Conservation (phyloP, 2,329 filamentous ascomycete species). For the Aspergillaceae sp. region DNA sequence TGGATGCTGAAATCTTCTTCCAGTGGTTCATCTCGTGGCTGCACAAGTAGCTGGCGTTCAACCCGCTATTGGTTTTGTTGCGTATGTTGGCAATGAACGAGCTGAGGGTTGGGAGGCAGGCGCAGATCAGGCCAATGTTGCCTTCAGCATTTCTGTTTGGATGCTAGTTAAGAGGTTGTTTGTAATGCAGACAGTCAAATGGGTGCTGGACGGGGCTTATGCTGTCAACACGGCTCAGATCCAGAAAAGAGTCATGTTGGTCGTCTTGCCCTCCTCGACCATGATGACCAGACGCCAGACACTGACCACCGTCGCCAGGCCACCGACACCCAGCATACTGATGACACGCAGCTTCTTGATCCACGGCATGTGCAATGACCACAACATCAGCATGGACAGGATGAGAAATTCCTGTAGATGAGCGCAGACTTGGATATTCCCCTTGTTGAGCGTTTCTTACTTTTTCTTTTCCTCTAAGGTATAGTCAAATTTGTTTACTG, state of each 20-base stretch:
- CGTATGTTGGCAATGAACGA: no score
- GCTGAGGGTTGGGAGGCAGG: slow-evolving; percentile 14
- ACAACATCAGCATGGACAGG: slow-evolving; percentile 18
- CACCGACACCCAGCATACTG: slow-evolving; percentile 19
- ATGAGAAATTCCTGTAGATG: slow-evolving; percentile 9
- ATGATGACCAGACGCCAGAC: slow-evolving; percentile 19
- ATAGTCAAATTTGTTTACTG: no score
- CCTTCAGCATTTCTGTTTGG: slow-evolving; percentile 15
- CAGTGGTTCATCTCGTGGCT: slow-evolving; percentile 1
- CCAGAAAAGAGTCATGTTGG: slow-evolving; percentile 18
- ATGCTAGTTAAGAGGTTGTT: no score
- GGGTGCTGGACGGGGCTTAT: slow-evolving; percentile 12
- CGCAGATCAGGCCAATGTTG: slow-evolving; percentile 16
- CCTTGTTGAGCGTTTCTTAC: no score
- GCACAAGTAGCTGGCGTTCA: neutral
- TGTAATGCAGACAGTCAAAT: no score
- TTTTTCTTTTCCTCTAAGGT: no score
- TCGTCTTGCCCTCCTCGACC: slow-evolving; percentile 11
- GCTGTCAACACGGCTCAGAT: slow-evolving; percentile 17
- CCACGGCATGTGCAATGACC: slow-evolving; percentile 15
- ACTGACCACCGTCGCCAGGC: slow-evolving; percentile 18
- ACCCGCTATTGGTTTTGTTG: no score
- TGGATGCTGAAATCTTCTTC: neutral
- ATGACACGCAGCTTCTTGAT: slow-evolving; percentile 18
- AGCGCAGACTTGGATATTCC: no score